Percentiles rank a stretch among this genome's conserved stretches.
Conservation (phyloP, 352 stramenopile species). For the Globisporangium nodosum region DNA sequence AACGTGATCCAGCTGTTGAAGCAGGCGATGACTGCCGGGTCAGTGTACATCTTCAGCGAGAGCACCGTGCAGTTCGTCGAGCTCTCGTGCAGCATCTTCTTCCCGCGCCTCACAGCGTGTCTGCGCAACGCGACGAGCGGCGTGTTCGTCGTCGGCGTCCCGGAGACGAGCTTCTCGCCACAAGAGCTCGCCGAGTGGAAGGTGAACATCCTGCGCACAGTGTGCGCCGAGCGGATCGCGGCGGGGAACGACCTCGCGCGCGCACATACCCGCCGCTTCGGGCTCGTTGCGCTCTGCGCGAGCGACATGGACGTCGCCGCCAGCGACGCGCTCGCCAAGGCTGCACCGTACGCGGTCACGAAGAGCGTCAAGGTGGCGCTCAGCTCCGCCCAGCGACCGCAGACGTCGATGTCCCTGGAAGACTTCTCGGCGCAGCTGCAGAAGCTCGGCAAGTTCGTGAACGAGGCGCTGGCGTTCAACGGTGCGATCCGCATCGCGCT, state of each 20-base stretch:
- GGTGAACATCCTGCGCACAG: constrained; percentile 35
- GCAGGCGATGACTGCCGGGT: constrained; percentile 20
- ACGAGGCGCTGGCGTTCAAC: constrained; percentile 17
- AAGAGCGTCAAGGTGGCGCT: constrained; percentile 26
- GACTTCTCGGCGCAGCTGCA: constrained; percentile 31
- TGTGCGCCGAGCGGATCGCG: constrained; percentile 30
- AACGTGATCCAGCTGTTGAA: constrained; percentile 28
- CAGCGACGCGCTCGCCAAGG: constrained; percentile 17
- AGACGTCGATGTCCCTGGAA: constrained; percentile 16
- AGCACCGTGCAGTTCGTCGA: constrained; percentile 32
- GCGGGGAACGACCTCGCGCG: constrained; percentile 14
- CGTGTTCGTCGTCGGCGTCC: constrained; percentile 38
- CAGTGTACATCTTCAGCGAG: constrained; percentile 43
- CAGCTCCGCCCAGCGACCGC: too few species aligned
- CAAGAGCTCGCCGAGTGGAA: constrained; percentile 45
- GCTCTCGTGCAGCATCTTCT: constrained; percentile 38
- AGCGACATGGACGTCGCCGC: constrained; percentile 24
- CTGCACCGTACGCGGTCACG: constrained; percentile 33
- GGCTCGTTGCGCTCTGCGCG: constrained; percentile 26
- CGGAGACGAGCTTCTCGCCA: constrained; percentile 24
- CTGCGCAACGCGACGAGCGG: constrained; percentile 22
- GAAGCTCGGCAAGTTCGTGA: constrained; percentile 21
- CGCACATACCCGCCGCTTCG: constrained; percentile 19
- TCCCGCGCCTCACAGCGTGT: constrained; percentile 30
- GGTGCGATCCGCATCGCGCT: constrained; percentile 16